Evolutionary conservation across 768 basidiomycete species (phyloP), one percentile per base, ranked within the genome.

Genomic region (Mycena haematopus): DNA sequence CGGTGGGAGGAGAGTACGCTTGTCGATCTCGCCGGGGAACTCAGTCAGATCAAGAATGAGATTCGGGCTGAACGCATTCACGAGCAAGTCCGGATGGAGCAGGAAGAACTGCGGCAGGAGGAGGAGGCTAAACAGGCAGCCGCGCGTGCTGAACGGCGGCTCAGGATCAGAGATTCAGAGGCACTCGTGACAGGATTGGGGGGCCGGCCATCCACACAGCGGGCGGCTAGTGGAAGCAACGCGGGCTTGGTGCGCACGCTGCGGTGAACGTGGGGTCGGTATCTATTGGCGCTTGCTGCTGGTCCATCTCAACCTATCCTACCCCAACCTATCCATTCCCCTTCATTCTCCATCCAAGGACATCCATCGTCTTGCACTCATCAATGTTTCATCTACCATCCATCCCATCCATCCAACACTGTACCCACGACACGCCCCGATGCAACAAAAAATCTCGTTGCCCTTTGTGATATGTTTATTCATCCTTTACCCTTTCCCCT

Each of bases 1-100:
- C 82, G 86, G 31, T 96, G 92, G 92, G 70, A 77, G 4, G 89
- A 92, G 71, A 80, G 81, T 56, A 74, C 79, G 0, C 80, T 82
- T 46, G 88, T 92, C 19, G 79, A 85, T 33, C 77, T 94, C 46
- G 69, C 74, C 14, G 79, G 79, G 2, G 89, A 91, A 67, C 79
- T 93, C 10, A 80, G 83, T 2, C 76, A 75, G 33, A 70, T 92
- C 36, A 90, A 88, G 73, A 84, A 79, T 9, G 78, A 84, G 58
- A 85, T 86, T 67, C 81, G 82, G 54, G 73, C 72, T 8, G 74
- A 73, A 47, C 67, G 75, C 21, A 52, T 67, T 31, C 66, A 67
- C 24, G 66, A 67, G 22, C 45, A 67, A 17, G 58, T 64, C 19
- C 62, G 66, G 52, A 17, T 58, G 21, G 68, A 66, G 49, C 66